Evolutionary conservation across 306 rosid species (phyloP).

Genomic region (Cajanus cajan): DNA sequence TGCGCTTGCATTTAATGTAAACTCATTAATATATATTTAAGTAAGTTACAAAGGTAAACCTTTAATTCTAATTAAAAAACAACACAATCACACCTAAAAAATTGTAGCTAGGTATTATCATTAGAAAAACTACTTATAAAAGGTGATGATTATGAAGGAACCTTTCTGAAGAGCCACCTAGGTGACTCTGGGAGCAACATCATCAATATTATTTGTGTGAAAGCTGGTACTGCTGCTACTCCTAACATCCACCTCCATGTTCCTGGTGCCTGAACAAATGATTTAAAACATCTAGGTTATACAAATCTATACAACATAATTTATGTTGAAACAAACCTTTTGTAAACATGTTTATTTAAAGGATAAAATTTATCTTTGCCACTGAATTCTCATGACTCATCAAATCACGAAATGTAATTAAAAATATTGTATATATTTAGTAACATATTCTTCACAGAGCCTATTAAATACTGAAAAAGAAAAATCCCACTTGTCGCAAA

Average conservation of each 20-base stretch:
- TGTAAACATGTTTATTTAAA: background rate
- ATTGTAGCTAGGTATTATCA: too few species aligned
- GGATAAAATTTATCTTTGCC: background rate
- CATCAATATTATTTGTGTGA: slow-evolving; percentile 50
- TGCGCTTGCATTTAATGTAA: too few species aligned
- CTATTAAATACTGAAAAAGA: background rate
- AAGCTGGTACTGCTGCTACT: slow-evolving; percentile 61
- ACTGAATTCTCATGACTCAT: background rate
- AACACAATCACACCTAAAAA: too few species aligned
- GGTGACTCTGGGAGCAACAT: slow-evolving; percentile 66
- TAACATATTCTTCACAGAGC: background rate
- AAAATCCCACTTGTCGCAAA: background rate
- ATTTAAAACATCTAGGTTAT: background rate
- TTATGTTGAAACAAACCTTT: background rate
- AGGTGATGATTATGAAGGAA: slow-evolving; percentile 11
- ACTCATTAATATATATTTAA: too few species aligned
- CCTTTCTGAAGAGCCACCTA: slow-evolving; percentile 69
- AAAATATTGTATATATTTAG: too few species aligned
- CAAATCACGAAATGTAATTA: background rate
- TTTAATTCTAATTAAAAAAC: too few species aligned
- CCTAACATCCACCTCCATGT: slow-evolving; percentile 87
- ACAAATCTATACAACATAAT: background rate
- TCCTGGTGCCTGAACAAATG: slow-evolving; percentile 48
- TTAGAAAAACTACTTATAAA: background rate
- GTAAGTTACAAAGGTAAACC: too few species aligned